Conservation (phyloP, 768 basidiomycete species). For the Suillus occidentalis region DNA sequence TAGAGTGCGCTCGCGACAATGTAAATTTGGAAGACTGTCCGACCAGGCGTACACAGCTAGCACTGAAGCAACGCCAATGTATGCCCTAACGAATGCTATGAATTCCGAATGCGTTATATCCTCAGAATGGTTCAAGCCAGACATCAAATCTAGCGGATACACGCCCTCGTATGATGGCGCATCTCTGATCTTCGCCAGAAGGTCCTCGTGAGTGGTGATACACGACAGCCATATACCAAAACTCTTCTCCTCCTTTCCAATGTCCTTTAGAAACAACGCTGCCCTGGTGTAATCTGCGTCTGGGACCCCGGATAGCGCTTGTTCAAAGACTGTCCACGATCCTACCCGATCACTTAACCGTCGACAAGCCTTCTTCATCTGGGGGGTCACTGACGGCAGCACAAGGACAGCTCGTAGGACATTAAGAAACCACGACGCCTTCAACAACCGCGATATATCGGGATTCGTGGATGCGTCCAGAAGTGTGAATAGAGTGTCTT, state of each 20-base stretch:
- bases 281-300: conserved; percentile 50
- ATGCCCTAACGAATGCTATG: conserved; percentile 61
- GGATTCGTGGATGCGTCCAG: conserved; percentile 65
- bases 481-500: conserved; percentile 55
- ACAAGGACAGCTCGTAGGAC: conserved; percentile 38
- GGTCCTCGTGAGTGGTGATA: conserved; percentile 58
- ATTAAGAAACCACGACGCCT: conserved; percentile 33
- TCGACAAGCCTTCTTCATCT: conserved; percentile 45
- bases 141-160: conserved; percentile 38
- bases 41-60: conserved; percentile 79
- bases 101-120: conserved; percentile 54
- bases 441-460: conserved; percentile 58
- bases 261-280: conserved; percentile 55
- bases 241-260: conserved; percentile 63
- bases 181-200: conserved; percentile 46
- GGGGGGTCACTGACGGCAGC: conserved; percentile 35
- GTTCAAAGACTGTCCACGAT: conserved; percentile 62
- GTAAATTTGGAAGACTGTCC: conserved; percentile 67
- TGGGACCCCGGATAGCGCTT: conserved; percentile 52
- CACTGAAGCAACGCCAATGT: conserved; percentile 65
- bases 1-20: conserved; percentile 62
- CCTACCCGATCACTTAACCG: conserved; percentile 50
- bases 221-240: conserved; percentile 74
- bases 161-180: conserved; percentile 57
- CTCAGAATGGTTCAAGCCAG: conserved; percentile 34